phyloP scores from a whole-genome alignment of 2,329 filamentous ascomycete genomes.

The Achaetomium macrosporum region DNA sequence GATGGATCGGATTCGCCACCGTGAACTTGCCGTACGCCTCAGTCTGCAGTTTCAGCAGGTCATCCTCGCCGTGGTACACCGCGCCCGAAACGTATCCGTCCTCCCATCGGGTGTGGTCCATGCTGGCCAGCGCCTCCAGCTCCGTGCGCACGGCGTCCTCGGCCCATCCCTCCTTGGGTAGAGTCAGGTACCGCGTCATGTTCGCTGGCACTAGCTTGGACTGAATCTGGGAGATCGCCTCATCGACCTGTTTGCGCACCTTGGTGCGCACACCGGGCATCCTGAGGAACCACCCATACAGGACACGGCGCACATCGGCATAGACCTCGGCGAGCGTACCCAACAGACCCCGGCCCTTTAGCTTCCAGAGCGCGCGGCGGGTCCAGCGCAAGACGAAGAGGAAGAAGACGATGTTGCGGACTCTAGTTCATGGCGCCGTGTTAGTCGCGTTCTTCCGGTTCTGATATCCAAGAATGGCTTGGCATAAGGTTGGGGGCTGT shows the following conservation, averaged over 20 bases:
- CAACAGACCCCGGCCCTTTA: constrained; percentile 81
- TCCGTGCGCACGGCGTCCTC: constrained; percentile 74
- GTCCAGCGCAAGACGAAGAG: constrained; percentile 81
- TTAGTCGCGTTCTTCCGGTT: background rate
- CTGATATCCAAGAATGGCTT: background rate
- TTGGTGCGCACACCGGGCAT: constrained; percentile 80
- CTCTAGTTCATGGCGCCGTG: constrained; percentile 38
- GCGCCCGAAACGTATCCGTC: constrained; percentile 91
- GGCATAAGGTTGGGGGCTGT: background rate
- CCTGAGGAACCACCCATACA: constrained; percentile 80
- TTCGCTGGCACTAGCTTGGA: constrained; percentile 73
- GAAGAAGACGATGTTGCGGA: constrained; percentile 84
- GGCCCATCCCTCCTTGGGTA: constrained; percentile 80
- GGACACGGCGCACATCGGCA: constrained; percentile 60
- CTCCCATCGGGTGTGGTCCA: constrained; percentile 97
- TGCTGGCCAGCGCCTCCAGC: constrained; percentile 67
- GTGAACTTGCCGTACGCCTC: constrained; percentile 93
- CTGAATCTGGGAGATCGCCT: constrained; percentile 75
- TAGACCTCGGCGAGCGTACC: constrained; percentile 74
- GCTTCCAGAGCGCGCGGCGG: constrained; percentile 72
- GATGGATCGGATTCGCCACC: constrained; percentile 93
- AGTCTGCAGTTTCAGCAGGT: constrained; percentile 75
- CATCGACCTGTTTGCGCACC: constrained; percentile 77
- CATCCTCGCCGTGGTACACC: constrained; percentile 89
- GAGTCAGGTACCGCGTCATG: constrained; percentile 63